These are phyloP conservation scores for Glycyrrhiza uralensis DNA, from an alignment of 306 rosid species.

Conservation along the genomic window DNA sequence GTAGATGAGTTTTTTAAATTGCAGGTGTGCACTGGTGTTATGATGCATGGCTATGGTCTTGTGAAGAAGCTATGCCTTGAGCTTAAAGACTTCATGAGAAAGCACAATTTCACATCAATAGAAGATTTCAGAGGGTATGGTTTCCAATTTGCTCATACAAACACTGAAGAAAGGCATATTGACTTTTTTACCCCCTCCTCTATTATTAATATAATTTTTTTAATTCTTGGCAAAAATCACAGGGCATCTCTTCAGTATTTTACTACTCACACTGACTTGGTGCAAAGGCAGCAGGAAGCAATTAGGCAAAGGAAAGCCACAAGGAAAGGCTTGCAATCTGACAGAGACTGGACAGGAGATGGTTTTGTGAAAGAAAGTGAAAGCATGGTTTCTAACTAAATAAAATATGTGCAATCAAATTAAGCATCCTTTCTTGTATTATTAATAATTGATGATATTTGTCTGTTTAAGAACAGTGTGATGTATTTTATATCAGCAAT, in stretches of 20 bases:
- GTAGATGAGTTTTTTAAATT: not conserved
- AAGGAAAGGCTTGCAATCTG: constrained; percentile 80
- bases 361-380: constrained; percentile 89
- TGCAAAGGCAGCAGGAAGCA: constrained; percentile 81
- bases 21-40: constrained; percentile 97
- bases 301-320: constrained; percentile 76
- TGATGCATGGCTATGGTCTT: constrained; percentile 97
- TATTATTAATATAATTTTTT: not conserved
- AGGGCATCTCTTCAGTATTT: constrained; percentile 84
- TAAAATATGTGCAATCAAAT: not conserved
- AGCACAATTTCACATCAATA: constrained; percentile 74
- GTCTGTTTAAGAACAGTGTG: constrained; percentile 15
- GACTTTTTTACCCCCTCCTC: not conserved
- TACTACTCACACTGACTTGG: constrained; percentile 89
- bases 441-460: not conserved
- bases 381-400: constrained; percentile 95
- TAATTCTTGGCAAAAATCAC: constrained; percentile 12
- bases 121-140: constrained; percentile 94
- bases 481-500: not conserved
- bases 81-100: constrained; percentile 83
- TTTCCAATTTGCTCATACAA: not conserved
- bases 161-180: not conserved
- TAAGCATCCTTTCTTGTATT: not conserved
- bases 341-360: constrained; percentile 98
- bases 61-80: constrained; percentile 82